A percentile compares a stretch with the other conserved stretches of the same genome.
phyloP scores from a whole-genome alignment of 2,329 filamentous ascomycete species.

The Hirsutella minnesotensis region DNA sequence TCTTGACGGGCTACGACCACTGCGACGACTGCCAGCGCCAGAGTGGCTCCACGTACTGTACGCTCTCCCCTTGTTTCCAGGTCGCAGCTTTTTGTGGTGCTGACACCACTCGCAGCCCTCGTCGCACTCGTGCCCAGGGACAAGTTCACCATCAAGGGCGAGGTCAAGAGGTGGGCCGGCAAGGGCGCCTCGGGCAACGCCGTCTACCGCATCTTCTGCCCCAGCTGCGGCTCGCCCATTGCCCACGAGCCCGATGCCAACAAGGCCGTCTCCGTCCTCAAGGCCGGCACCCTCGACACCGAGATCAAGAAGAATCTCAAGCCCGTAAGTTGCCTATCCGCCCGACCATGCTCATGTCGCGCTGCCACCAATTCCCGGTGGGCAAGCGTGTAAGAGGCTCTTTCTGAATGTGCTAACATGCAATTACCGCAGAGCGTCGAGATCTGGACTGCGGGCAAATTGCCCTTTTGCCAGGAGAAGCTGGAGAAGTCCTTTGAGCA shows the following conservation, averaged over 20 bases:
- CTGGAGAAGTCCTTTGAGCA: slow-evolving; percentile 50
- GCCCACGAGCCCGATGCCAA: slow-evolving; percentile 56
- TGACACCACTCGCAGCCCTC: slow-evolving; percentile 34
- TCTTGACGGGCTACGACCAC: slow-evolving; percentile 55
- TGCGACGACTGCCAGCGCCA: slow-evolving; percentile 65
- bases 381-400: not conserved
- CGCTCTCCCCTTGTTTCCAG: slow-evolving; percentile 10
- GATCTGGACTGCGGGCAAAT: slow-evolving; percentile 58
- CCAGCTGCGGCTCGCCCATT: slow-evolving; percentile 57
- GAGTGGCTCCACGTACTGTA: slow-evolving; percentile 57
- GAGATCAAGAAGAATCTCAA: slow-evolving; percentile 58
- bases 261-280: slow-evolving; percentile 27
- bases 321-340: slow-evolving; percentile 33
- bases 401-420: slow-evolving; percentile 1
- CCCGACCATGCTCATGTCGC: not conserved
- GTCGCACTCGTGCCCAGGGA: slow-evolving; percentile 56
- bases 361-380: not conserved
- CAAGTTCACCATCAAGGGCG: slow-evolving; percentile 50
- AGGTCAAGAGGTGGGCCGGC: slow-evolving; percentile 52
- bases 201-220: slow-evolving; percentile 59
- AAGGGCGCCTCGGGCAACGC: slow-evolving; percentile 47
- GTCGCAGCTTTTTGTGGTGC: no score
- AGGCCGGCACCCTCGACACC: slow-evolving; percentile 50
- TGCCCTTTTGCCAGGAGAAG: slow-evolving; percentile 57
- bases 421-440: slow-evolving; percentile 42